Conservation (phyloP, 768 basidiomycete species). For the Trametes cinnabarina region DNA sequence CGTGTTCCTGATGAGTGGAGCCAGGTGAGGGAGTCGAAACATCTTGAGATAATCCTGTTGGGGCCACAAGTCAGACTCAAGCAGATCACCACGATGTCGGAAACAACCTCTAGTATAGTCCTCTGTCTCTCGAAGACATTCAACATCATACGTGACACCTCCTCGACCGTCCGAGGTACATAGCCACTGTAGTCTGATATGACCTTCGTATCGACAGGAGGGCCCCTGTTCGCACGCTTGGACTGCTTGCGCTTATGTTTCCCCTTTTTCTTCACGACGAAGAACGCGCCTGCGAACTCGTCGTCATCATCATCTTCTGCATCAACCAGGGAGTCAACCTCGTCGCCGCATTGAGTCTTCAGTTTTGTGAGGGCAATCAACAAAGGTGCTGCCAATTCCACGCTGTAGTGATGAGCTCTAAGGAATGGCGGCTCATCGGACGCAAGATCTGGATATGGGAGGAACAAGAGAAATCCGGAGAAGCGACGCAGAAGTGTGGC, state of each 20-base stretch:
- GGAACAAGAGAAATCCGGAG: conserved; percentile 10
- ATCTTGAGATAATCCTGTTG: conserved; percentile 3
- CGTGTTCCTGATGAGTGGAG: background rate
- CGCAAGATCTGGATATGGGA: conserved; percentile 1
- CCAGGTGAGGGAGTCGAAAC: background rate
- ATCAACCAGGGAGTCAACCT: background rate
- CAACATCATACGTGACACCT: conserved; percentile 14
- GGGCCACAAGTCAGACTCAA: background rate
- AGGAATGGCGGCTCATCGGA: background rate
- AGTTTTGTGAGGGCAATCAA: background rate
- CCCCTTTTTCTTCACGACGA: conserved; percentile 3
- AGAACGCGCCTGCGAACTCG: background rate
- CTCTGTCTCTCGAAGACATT: conserved; percentile 29
- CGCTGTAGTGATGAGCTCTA: background rate
- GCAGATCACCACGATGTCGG: background rate
- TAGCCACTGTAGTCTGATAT: conserved; percentile 31
- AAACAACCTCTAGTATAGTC: conserved; percentile 29
- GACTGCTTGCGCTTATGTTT: background rate
- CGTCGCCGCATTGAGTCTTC: background rate
- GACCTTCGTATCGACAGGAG: conserved; percentile 25
- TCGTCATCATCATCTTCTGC: background rate
- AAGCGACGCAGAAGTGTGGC: background rate
- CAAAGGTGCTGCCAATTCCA: background rate
- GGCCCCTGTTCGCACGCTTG: conserved; percentile 12
- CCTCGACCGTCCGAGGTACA: conserved; percentile 28